A percentile compares a stretch with the other conserved stretches of the same genome.
Evolutionary conservation across 768 basidiomycete genomes (phyloP).

Genomic region (Tulasnella sp.): DNA sequence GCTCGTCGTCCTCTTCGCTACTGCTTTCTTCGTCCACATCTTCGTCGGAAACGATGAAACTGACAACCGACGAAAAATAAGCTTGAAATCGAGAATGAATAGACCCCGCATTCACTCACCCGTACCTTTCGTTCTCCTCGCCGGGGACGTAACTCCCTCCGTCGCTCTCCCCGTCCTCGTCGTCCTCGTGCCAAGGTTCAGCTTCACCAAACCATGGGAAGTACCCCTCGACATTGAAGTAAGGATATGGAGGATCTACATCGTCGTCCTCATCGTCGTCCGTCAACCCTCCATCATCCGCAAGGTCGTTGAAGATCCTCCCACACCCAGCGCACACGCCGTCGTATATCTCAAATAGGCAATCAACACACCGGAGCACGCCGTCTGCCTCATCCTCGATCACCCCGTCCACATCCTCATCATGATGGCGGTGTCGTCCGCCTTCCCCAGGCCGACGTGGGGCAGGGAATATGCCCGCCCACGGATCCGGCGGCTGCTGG

Average conservation of each 20-base stretch:
- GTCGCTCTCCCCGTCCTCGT: conserved; percentile 16
- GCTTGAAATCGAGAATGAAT: not conserved
- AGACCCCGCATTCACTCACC: not conserved
- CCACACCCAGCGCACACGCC: conserved; percentile 53
- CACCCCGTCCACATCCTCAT: conserved; percentile 36
- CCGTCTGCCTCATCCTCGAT: conserved; percentile 69
- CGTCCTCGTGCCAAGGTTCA: conserved; percentile 21
- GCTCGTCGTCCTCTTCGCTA: not conserved
- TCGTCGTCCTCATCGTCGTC: conserved; percentile 11
- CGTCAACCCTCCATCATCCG: not conserved
- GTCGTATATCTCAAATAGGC: conserved; percentile 67
- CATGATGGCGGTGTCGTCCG: not conserved
- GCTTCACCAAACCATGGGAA: conserved; percentile 11
- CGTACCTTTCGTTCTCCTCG: not conserved
- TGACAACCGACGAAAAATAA: not conserved
- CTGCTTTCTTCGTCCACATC: not conserved
- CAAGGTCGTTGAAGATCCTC: conserved; percentile 23
- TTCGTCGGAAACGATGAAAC: not conserved
- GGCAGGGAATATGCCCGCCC: conserved; percentile 39
- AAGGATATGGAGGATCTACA: not conserved
- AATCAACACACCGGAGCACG: conserved; percentile 63
- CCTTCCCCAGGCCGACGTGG: not conserved
- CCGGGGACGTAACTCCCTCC: conserved; percentile 11
- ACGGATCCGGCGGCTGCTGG: conserved; percentile 38
- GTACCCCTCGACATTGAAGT: not conserved